Conservation (phyloP, 2,329 filamentous ascomycete species). For the Alternaria gaisen region DNA sequence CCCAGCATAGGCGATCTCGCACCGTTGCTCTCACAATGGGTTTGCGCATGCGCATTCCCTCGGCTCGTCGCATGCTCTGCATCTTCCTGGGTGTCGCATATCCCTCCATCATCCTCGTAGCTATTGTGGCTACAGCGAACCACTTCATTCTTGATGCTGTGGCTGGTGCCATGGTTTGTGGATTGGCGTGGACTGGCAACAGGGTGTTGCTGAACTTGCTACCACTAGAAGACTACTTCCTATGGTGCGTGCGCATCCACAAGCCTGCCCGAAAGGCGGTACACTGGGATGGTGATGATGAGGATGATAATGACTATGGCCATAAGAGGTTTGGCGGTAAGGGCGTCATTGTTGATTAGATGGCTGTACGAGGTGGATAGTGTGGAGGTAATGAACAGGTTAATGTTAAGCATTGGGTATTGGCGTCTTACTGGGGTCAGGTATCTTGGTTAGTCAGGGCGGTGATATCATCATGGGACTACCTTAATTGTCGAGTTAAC, state of each 20-base stretch:
- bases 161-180: constrained; percentile 72
- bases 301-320: constrained; percentile 8
- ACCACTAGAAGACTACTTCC: constrained; percentile 73
- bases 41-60: constrained; percentile 53
- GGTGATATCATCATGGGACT: background rate
- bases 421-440: background rate
- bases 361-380: background rate
- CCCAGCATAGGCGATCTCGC: constrained; percentile 60
- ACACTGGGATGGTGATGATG: constrained; percentile 31
- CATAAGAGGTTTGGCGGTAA: constrained; percentile 22
- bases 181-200: constrained; percentile 68
- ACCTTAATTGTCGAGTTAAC: background rate
- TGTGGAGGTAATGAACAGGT: background rate
- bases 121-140: constrained; percentile 76
- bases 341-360: constrained; percentile 28
- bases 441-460: background rate
- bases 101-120: constrained; percentile 70
- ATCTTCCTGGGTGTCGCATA: constrained; percentile 67
- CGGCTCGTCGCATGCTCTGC: constrained; percentile 62
- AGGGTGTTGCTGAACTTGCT: constrained; percentile 68
- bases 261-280: constrained; percentile 60
- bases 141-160: constrained; percentile 77
- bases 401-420: background rate
- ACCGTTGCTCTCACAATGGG: constrained; percentile 35
- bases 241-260: constrained; percentile 69